Evolutionary conservation across 257 asterid genomes (phyloP).

Genomic region (Leptodermis oblonga): DNA sequence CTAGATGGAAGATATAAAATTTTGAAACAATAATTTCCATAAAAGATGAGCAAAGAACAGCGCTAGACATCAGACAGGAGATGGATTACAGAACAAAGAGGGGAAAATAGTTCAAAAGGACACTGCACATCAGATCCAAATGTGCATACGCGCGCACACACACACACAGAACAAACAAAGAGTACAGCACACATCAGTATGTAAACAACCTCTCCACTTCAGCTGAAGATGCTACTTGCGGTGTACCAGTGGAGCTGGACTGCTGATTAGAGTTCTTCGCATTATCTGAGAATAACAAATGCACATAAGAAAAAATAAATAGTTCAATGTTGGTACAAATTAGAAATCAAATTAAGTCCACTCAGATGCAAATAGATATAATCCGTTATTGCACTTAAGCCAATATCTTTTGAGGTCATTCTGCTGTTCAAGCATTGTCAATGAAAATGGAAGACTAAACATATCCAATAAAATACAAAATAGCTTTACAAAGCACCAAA

Average conservation of each 20-base stretch:
- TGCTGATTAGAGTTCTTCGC: conserved; percentile 61
- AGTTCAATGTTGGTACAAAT: conserved; percentile 13
- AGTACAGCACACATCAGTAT: not conserved
- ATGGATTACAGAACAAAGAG: not conserved
- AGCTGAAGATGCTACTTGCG: conserved; percentile 44
- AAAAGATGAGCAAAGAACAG: not conserved
- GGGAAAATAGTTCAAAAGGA: conserved; percentile 7
- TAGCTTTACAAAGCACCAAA: not conserved
- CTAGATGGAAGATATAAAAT: not conserved
- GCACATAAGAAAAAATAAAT: conserved; percentile 18
- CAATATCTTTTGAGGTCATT: not conserved
- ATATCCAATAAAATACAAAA: not conserved
- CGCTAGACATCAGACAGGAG: not conserved
- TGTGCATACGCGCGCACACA: not conserved
- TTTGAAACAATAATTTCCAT: not conserved
- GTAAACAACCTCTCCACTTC: conserved; percentile 56
- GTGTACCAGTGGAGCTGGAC: conserved; percentile 38
- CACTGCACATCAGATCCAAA: conserved; percentile 5
- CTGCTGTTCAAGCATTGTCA: conserved; percentile 1
- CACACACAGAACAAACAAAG: not conserved
- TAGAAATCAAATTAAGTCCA: not conserved
- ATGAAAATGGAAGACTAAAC: not conserved
- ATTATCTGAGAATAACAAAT: conserved; percentile 45
- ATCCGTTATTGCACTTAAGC: not conserved
- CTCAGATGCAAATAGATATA: not conserved